These are phyloP conservation scores for Vitis vinifera DNA, from an alignment of 164 flowering plant genomes.

Conservation along the genomic window DNA sequence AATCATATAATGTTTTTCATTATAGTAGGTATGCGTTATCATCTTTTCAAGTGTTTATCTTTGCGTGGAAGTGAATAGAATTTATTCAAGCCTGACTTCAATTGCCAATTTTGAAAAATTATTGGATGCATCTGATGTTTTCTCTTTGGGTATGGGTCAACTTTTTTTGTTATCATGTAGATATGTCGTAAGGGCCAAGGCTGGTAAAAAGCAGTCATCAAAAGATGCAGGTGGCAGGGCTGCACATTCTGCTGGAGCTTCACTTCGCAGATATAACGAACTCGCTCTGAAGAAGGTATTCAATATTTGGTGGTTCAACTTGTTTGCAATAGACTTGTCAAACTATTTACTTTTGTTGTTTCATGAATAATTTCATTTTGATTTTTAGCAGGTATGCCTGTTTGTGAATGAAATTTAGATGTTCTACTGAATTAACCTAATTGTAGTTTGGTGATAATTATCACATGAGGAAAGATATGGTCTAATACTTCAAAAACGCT, in stretches of 20 bases:
- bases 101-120: neutral
- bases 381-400: neutral
- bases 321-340: neutral
- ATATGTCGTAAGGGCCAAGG: conserved; percentile 92
- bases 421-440: no score
- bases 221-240: conserved; percentile 86
- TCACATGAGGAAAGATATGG: no score
- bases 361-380: neutral
- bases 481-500: no score
- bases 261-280: conserved; percentile 93
- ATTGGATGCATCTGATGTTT: neutral
- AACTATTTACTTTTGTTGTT: neutral
- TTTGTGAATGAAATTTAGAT: no score
- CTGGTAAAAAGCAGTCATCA: conserved; percentile 91
- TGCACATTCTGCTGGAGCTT: conserved; percentile 91
- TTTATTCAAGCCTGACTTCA: no score
- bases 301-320: neutral
- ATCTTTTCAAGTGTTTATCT: no score
- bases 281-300: conserved; percentile 87
- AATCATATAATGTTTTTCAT: neutral
- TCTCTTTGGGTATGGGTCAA: neutral
- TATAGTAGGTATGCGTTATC: no score
- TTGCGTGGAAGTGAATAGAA: no score
- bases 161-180: conserved; percentile 35
- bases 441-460: no score